Base-by-base conservation (phyloP, 2,329 filamentous ascomycete species). In the Fusarium floridanum region DNA sequence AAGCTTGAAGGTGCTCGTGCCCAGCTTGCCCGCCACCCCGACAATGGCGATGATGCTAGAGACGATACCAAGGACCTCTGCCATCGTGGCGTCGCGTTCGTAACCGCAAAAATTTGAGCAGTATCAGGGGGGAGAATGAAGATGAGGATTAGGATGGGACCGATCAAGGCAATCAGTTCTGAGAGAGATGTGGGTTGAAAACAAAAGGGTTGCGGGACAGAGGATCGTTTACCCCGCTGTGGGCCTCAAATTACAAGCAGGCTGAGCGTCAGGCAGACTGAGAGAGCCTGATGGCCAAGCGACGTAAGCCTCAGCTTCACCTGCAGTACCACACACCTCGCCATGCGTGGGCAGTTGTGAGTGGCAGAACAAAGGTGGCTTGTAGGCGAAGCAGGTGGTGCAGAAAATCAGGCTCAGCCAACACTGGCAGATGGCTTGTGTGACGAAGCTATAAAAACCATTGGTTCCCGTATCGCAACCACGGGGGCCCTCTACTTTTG, bases 21-120 rank as follows among this genome's bases (percentile, higher is more conserved):
- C 70, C 2, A 77, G n/a, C 29, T 77, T 75, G 3, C 68, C 70
- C 0, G 57, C 74, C 6, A 73, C 66, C 10, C 65, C 61, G 2
- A 72, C 65, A 6, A 77, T 56, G 5, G 74, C 66, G 34, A 77
- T 77, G 14, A 68, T 66, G 29, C 72, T 64, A 0, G 72, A 70
- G 0, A 67, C 72, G 5, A 76, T 6, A 14, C 74, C 64, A 1
- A 77, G 61, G 0, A 48, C 39, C 12, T 76, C 75, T 5, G 75
- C 72, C 74, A 77, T 77, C 4, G 3, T 24, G 12, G 32, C 32
- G 9, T 9, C 14, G 7, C 3, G 11, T 5, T 22, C 14, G 20
- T 16, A 27, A 8, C 17, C 14, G 6, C 45, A 7, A 14, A 3
- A 2, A n/a, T 29, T 0, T 14, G 10, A 1, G 3, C 14, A 24